Evolutionary conservation across 2,329 filamentous ascomycete genomes (phyloP).

Genomic region (Claviceps africana): DNA sequence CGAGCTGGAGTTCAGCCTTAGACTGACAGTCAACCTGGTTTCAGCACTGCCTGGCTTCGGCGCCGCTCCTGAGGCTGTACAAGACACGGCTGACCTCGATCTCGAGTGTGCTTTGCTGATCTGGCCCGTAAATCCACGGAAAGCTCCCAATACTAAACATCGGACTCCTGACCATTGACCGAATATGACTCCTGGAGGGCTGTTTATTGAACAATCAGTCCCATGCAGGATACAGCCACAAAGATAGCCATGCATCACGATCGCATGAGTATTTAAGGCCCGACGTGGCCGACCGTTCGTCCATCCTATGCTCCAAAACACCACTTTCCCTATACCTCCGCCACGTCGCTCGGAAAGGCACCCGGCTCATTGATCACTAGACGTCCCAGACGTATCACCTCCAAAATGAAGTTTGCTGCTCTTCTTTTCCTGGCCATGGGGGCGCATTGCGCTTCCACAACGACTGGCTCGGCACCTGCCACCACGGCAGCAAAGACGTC

Average conservation of each 20-base stretch:
- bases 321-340: neutral
- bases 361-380: neutral
- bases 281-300: neutral
- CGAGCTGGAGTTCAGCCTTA: neutral
- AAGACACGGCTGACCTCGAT: neutral
- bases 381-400: no score
- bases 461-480: neutral
- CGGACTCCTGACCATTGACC: neutral
- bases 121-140: no score
- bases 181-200: neutral
- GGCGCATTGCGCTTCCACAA: neutral
- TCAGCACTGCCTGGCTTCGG: neutral
- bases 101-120: neutral
- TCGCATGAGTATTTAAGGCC: neutral
- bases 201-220: neutral
- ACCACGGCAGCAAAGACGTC: neutral
- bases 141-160: neutral
- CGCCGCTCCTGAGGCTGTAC: neutral
- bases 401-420: constrained; percentile 1
- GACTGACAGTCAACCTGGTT: neutral
- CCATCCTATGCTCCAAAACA: neutral
- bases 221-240: neutral
- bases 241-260: neutral
- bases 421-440: neutral
- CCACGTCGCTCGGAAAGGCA: neutral